phyloP scores from a whole-genome alignment of 1,284 basidiomycete genomes.

The Singerocomus inundabilis region DNA sequence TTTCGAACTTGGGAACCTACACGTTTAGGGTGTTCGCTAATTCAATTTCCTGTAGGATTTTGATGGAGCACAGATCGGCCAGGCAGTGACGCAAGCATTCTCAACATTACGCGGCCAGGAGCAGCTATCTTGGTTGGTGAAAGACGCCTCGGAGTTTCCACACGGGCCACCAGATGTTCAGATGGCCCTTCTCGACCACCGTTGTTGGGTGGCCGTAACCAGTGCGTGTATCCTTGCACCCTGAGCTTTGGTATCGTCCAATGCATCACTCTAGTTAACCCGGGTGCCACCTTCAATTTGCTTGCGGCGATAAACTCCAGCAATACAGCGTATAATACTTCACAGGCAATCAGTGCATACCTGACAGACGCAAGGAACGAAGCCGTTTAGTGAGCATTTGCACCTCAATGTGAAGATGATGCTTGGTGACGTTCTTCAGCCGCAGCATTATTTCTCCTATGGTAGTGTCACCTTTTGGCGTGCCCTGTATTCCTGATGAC shows the following conservation, averaged over 20 bases:
- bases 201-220: slow-evolving; percentile 45
- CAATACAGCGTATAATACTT: slow-evolving; percentile 36
- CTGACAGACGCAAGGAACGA: slow-evolving; percentile 37
- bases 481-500: background rate
- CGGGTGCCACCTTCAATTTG: slow-evolving; percentile 36
- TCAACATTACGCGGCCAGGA: slow-evolving; percentile 22
- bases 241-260: background rate
- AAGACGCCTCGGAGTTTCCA: slow-evolving; percentile 42
- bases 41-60: slow-evolving; percentile 43
- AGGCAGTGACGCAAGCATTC: slow-evolving; percentile 38
- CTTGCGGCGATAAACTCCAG: slow-evolving; percentile 30
- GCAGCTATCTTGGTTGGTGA: slow-evolving; percentile 40
- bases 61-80: slow-evolving; percentile 47
- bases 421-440: slow-evolving; percentile 14
- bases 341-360: slow-evolving; percentile 38
- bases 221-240: slow-evolving; percentile 30
- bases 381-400: slow-evolving; percentile 46
- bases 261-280: slow-evolving; percentile 35
- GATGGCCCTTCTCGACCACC: slow-evolving; percentile 39
- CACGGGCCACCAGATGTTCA: slow-evolving; percentile 38
- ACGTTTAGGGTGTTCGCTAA: background rate
- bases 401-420: background rate
- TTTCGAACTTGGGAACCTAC: background rate
- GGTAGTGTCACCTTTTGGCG: slow-evolving; percentile 8
- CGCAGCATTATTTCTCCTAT: slow-evolving; percentile 25